A percentile compares a stretch with the other conserved stretches of the same genome.
Conservation (phyloP, 768 basidiomycete genomes). For the Boletus insuetus region DNA sequence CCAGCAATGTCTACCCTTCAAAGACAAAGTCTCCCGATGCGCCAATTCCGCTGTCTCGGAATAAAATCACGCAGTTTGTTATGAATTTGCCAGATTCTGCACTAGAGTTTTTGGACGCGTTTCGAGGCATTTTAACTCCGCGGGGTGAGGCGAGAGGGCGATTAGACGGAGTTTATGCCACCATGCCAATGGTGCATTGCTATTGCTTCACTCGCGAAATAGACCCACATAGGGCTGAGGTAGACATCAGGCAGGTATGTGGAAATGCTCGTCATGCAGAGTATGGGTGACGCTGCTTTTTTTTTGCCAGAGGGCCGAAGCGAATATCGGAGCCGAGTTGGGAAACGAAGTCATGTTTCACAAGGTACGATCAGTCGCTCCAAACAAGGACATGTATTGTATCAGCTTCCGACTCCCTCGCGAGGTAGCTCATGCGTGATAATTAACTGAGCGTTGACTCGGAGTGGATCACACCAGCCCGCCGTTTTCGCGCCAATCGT, state of each 20-base stretch:
- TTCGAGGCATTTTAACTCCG: constrained; percentile 64
- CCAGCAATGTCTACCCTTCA: background rate
- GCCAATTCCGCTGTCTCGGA: constrained; percentile 38
- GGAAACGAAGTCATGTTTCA: constrained; percentile 54
- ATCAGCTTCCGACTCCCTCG: constrained; percentile 78
- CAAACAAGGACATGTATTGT: constrained; percentile 98
- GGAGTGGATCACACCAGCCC: background rate
- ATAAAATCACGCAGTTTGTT: constrained; percentile 79
- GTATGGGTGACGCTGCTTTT: constrained; percentile 13
- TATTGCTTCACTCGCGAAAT: constrained; percentile 93
- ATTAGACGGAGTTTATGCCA: constrained; percentile 43
- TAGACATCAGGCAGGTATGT: constrained; percentile 79
- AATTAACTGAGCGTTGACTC: background rate
- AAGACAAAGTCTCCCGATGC: constrained; percentile 6
- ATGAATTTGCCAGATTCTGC: constrained; percentile 98
- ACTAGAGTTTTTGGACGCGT: constrained; percentile 85
- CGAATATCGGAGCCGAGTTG: constrained; percentile 56
- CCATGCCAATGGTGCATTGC: constrained; percentile 91
- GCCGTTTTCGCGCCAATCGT: constrained; percentile 1
- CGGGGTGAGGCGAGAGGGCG: constrained; percentile 35
- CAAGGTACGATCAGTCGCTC: constrained; percentile 89
- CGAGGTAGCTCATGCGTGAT: constrained; percentile 36
- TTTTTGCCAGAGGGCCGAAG: constrained; percentile 63
- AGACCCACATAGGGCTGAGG: constrained; percentile 61
- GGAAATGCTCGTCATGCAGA: background rate